Conservation (phyloP, 176 grass and related monocot species). For the Rhynchospora breviuscula region DNA sequence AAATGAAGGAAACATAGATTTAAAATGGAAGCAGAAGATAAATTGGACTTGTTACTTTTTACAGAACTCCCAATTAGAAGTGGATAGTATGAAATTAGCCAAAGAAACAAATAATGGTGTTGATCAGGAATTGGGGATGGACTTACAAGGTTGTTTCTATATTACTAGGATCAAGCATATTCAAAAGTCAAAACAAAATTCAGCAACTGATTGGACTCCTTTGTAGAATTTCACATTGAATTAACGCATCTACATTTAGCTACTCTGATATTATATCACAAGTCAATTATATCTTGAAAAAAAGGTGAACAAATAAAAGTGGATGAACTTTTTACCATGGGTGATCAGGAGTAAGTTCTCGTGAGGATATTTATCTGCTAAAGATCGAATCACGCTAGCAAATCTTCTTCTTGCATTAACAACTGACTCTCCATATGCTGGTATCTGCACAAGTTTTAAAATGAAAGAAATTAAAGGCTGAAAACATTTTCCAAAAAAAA, state of each 20-base stretch:
- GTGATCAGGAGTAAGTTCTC: slow-evolving; percentile 46
- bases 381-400: slow-evolving; percentile 22
- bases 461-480: background rate
- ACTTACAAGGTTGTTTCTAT: background rate
- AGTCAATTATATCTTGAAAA: background rate
- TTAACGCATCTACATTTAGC: background rate
- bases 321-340: slow-evolving; percentile 26
- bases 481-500: no score
- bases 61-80: no score
- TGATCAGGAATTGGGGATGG: background rate
- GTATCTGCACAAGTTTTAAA: slow-evolving; percentile 20
- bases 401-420: slow-evolving; percentile 38
- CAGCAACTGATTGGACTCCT: background rate
- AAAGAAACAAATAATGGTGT: background rate
- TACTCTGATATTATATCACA: background rate
- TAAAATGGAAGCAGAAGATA: background rate
- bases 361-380: slow-evolving; percentile 39
- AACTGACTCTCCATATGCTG: slow-evolving; percentile 29
- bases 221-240: background rate
- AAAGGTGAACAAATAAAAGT: background rate
- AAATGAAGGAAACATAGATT: background rate
- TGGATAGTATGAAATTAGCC: background rate
- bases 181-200: background rate
- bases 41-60: no score
- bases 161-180: background rate